A percentile compares a stretch with the other conserved stretches of the same genome.
phyloP scores from a whole-genome alignment of 2,329 filamentous ascomycete species.

The Botrytis galanthina region DNA sequence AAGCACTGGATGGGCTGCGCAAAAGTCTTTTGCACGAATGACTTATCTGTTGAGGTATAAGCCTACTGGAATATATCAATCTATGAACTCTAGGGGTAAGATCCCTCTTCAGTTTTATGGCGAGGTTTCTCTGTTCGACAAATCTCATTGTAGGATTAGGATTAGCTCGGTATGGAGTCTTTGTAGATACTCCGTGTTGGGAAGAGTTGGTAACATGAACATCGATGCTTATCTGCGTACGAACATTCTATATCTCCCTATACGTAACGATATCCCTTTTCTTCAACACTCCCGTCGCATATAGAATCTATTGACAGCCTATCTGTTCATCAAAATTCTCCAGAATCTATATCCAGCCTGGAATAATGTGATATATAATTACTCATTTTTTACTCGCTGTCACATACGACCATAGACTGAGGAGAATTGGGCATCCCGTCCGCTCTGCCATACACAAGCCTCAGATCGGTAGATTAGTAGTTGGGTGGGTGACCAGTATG shows the following conservation, averaged over 20 bases:
- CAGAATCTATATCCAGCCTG: rapidly evolving
- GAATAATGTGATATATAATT: rapidly evolving
- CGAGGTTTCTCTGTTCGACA: background rate
- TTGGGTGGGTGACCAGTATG: background rate
- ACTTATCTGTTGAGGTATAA: background rate
- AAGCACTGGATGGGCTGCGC: background rate
- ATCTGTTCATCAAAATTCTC: background rate
- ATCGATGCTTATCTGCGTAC: background rate
- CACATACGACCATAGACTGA: background rate
- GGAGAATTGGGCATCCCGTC: background rate
- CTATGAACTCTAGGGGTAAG: background rate
- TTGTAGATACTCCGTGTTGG: background rate
- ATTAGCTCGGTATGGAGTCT: background rate
- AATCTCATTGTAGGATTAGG: background rate
- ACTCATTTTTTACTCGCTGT: rapidly evolving
- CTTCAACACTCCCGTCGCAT: rapidly evolving
- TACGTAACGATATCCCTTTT: rapidly evolving
- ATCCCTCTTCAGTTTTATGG: background rate
- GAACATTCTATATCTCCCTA: rapidly evolving
- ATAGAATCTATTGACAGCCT: background rate
- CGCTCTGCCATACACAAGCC: background rate
- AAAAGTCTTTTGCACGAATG: background rate
- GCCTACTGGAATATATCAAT: background rate
- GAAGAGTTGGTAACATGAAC: background rate
- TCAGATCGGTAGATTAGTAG: background rate